Evolutionary conservation across 805 yeast species (phyloP).

Genomic region (Zygotorulaspora danielsina): DNA sequence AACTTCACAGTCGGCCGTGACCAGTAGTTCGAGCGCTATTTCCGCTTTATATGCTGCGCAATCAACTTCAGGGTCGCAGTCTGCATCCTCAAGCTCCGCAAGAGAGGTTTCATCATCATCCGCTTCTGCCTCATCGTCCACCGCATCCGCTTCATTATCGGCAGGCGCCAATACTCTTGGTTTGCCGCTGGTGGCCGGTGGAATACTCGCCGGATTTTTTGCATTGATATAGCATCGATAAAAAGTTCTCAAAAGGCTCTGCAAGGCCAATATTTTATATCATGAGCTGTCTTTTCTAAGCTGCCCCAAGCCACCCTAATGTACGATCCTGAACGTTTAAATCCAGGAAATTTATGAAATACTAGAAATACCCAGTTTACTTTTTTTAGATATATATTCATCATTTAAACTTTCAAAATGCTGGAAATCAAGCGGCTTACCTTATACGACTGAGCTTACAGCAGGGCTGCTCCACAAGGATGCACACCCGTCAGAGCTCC

Average conservation of each 20-base stretch:
- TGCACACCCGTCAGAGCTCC: no score
- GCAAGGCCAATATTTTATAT: no score
- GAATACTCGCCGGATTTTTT: slow-evolving; percentile 8
- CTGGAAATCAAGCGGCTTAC: no score
- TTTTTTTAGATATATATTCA: no score
- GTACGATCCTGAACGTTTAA: no score
- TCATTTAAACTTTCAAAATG: no score
- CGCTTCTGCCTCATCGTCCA: background rate
- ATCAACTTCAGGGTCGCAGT: background rate
- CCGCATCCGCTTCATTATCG: slow-evolving; percentile 8
- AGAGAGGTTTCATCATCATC: background rate
- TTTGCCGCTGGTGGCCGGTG: slow-evolving; percentile 11
- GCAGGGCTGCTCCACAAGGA: no score
- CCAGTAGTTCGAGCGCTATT: background rate
- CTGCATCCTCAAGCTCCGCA: slow-evolving; percentile 1
- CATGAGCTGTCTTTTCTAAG: no score
- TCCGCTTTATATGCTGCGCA: background rate
- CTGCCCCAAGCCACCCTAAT: no score
- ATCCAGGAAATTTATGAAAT: no score
- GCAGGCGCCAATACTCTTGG: slow-evolving; percentile 11
- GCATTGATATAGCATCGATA: slow-evolving; percentile 12
- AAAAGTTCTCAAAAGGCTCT: background rate
- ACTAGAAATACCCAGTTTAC: no score
- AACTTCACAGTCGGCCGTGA: background rate
- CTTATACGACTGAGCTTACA: no score